Evolutionary conservation across 2,329 filamentous ascomycete genomes (phyloP).

Genomic region (Fusarium albosuccineum): DNA sequence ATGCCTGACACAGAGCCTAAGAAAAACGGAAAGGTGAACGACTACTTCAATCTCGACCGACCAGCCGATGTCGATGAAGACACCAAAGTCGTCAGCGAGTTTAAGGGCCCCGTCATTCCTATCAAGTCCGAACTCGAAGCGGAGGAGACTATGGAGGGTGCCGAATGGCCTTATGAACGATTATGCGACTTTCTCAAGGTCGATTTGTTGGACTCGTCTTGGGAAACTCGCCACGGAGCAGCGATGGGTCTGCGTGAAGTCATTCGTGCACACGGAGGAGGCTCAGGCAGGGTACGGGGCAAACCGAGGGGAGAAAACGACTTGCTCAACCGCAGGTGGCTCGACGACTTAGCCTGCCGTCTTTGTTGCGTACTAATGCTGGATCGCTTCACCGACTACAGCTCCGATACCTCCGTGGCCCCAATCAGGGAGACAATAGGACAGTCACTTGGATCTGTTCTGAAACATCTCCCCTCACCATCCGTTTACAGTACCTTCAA

Average conservation of each 20-base stretch:
- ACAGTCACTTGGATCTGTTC: conserved; percentile 88
- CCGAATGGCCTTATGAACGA: conserved; percentile 93
- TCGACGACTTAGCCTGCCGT: conserved; percentile 95
- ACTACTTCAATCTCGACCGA: conserved; percentile 93
- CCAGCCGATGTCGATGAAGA: conserved; percentile 86
- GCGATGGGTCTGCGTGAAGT: conserved; percentile 95
- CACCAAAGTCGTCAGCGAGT: conserved; percentile 92
- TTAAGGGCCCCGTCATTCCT: conserved; percentile 84
- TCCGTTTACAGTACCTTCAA: conserved; percentile 89
- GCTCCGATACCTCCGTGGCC: conserved; percentile 95
- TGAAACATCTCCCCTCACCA: conserved; percentile 83
- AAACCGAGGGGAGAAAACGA: conserved; percentile 83
- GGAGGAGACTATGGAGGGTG: conserved; percentile 80
- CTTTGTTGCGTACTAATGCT: conserved; percentile 97
- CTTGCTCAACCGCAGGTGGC: conserved; percentile 82
- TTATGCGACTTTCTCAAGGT: conserved; percentile 94
- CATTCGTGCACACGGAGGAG: conserved; percentile 88
- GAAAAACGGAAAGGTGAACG: conserved; percentile 75
- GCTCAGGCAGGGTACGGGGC: conserved; percentile 82
- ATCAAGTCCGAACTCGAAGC: conserved; percentile 89
- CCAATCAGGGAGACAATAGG: conserved; percentile 96
- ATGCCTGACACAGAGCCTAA: conserved; percentile 65
- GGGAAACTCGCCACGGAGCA: conserved; percentile 96
- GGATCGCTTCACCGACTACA: conserved; percentile 97
- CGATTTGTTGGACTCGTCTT: conserved; percentile 91